These are phyloP conservation scores for Colletotrichum lini DNA, from an alignment of 2,329 filamentous ascomycete species.

Conservation along the genomic window DNA sequence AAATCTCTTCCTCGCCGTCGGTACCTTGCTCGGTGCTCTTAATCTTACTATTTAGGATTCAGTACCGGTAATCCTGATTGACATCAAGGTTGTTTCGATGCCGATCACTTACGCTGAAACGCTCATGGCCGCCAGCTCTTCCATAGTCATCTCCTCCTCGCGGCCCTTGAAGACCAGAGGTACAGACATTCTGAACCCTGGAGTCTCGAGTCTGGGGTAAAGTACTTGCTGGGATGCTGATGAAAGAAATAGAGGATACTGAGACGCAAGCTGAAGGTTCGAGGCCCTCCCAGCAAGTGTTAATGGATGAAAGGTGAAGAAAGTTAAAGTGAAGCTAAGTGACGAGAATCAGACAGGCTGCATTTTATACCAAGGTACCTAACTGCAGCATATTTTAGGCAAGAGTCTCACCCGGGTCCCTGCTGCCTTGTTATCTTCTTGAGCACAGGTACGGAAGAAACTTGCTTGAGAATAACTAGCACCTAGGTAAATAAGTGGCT, in stretches of 20 bases:
- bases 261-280: background rate
- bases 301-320: background rate
- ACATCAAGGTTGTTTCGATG: background rate
- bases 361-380: background rate
- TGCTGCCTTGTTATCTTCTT: no score
- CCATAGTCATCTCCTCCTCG: conserved; percentile 16
- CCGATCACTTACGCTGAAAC: background rate
- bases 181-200: conserved; percentile 37
- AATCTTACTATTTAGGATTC: background rate
- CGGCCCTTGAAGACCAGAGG: conserved; percentile 29
- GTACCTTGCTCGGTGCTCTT: background rate
- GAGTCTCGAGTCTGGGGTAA: background rate
- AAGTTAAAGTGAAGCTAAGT: background rate
- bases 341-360: background rate
- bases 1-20: background rate
- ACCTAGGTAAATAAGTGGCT: background rate
- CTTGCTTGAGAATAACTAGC: background rate
- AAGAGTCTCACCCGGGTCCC: background rate
- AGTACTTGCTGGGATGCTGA: background rate
- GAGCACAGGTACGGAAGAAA: background rate
- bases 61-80: background rate
- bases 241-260: no score
- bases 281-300: background rate
- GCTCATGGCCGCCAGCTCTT: conserved; percentile 7
- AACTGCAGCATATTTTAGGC: background rate